A percentile compares a stretch with the other conserved stretches of the same genome.
Conservation (phyloP, 2,329 filamentous ascomycete species). For the Chaetothyriales sp. region DNA sequence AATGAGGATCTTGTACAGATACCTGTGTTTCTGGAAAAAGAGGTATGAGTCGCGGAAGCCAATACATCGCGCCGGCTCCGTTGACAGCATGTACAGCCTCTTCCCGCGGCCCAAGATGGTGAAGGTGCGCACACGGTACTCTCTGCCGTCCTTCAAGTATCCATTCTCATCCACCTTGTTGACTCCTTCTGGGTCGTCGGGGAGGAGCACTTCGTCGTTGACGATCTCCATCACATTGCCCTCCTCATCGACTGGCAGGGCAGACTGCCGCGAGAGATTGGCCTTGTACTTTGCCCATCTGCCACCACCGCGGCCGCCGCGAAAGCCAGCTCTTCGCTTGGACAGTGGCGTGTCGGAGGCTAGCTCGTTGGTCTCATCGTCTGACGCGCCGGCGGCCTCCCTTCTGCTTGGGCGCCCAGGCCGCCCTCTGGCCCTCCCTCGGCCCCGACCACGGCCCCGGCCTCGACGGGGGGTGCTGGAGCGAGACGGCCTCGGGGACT, state of each 20-base stretch:
- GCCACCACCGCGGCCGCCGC: constrained; percentile 38
- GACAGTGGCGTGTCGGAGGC: constrained; percentile 36
- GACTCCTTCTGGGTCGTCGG: constrained; percentile 76
- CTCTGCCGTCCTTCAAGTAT: constrained; percentile 63
- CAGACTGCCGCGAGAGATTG: constrained; percentile 58
- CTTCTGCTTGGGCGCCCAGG: constrained; percentile 80
- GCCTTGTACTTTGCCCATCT: constrained; percentile 61
- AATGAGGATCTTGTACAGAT: constrained; percentile 95
- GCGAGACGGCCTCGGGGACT: constrained; percentile 30
- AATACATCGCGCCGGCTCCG: constrained; percentile 88
- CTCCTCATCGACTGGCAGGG: constrained; percentile 82
- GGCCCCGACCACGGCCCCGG: constrained; percentile 34
- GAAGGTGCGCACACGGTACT: constrained; percentile 93
- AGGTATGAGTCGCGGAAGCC: constrained; percentile 96
- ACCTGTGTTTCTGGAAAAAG: constrained; percentile 95
- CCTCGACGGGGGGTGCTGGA: constrained; percentile 38
- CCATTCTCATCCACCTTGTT: constrained; percentile 85
- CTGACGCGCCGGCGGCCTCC: constrained; percentile 64
- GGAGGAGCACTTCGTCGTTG: constrained; percentile 79
- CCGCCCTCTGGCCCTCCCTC: constrained; percentile 31
- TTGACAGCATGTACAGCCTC: constrained; percentile 93
- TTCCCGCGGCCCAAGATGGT: constrained; percentile 71
- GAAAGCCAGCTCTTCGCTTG: constrained; percentile 50
- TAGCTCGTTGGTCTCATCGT: constrained; percentile 34
- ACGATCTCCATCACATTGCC: constrained; percentile 82